These are phyloP conservation scores for Colletotrichum destructivum DNA, from an alignment of 2,329 filamentous ascomycete genomes.

Conservation along the genomic window DNA sequence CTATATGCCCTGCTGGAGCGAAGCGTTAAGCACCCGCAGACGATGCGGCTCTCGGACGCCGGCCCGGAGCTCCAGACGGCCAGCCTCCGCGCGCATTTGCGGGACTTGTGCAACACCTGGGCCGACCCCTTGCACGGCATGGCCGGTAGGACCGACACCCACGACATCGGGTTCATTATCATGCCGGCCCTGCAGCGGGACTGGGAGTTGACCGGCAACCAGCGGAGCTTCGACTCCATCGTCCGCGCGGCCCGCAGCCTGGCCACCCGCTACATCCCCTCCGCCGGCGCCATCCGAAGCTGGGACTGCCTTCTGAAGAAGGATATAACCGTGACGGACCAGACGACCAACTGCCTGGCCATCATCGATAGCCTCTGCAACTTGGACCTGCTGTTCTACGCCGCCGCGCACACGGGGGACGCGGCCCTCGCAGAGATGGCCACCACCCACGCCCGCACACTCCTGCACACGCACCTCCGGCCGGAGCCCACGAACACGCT, in stretches of 20 bases:
- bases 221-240: conserved; percentile 56
- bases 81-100: conserved; percentile 45
- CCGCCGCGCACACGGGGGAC: conserved; percentile 50
- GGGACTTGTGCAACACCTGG: conserved; percentile 50
- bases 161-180: conserved; percentile 70
- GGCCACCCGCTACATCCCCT: conserved; percentile 57
- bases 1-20: conserved; percentile 55
- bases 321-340: conserved; percentile 50
- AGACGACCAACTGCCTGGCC: conserved; percentile 54
- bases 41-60: conserved; percentile 29
- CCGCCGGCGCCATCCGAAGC: conserved; percentile 62
- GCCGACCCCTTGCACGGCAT: conserved; percentile 53
- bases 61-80: conserved; percentile 22
- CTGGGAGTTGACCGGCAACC: conserved; percentile 62
- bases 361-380: conserved; percentile 62
- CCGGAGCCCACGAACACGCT: conserved; percentile 47
- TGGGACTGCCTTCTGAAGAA: conserved; percentile 59
- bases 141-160: conserved; percentile 62
- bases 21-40: conserved; percentile 49
- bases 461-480: conserved; percentile 59
- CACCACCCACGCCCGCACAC: conserved; percentile 57
- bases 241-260: conserved; percentile 61
- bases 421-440: conserved; percentile 48
- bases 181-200: conserved; percentile 63
- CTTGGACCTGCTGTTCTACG: conserved; percentile 56